Percentiles rank a stretch among this genome's conserved stretches.
Conservation (phyloP, 1,139 yeast species). For the Candida tetrigidarum region DNA sequence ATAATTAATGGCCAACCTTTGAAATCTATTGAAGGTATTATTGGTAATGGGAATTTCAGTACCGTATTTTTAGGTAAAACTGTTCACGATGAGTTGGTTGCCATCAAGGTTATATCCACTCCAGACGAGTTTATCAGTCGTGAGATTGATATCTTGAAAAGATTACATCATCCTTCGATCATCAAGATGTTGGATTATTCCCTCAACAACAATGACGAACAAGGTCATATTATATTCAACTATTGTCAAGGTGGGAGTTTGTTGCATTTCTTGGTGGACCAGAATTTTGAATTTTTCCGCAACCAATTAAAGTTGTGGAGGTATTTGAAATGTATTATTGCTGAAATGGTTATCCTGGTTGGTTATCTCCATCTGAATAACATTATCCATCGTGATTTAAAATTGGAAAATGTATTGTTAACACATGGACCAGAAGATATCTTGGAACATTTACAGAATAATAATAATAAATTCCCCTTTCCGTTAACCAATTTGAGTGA, state of each 20-base stretch:
- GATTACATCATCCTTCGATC: conserved; percentile 50
- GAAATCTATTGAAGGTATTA: conserved; percentile 27
- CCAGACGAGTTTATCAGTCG: conserved; percentile 61
- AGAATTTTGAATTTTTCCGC: conserved; percentile 20
- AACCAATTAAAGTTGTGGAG: conserved; percentile 35
- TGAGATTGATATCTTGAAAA: conserved; percentile 68
- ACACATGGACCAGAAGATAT: conserved; percentile 30
- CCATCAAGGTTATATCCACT: conserved; percentile 45
- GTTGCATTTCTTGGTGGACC: conserved; percentile 59
- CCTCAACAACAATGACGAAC: background rate
- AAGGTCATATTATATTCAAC: conserved; percentile 61
- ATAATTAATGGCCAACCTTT: conserved; percentile 19
- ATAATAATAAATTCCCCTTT: conserved; percentile 10
- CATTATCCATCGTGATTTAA: conserved; percentile 86
- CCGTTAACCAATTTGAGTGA: conserved; percentile 67
- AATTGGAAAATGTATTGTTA: conserved; percentile 78
- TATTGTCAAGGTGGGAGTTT: conserved; percentile 87
- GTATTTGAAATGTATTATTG: conserved; percentile 62
- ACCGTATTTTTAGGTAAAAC: conserved; percentile 51
- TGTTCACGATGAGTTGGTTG: conserved; percentile 27
- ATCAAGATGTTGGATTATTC: conserved; percentile 38
- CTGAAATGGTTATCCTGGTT: conserved; percentile 72
- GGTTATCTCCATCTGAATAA: conserved; percentile 68
- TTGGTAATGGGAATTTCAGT: conserved; percentile 67
- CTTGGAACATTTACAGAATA: conserved; percentile 1